Evolutionary conservation across 345 rosid genomes (phyloP).

Genomic region (Sonneratia alba): DNA sequence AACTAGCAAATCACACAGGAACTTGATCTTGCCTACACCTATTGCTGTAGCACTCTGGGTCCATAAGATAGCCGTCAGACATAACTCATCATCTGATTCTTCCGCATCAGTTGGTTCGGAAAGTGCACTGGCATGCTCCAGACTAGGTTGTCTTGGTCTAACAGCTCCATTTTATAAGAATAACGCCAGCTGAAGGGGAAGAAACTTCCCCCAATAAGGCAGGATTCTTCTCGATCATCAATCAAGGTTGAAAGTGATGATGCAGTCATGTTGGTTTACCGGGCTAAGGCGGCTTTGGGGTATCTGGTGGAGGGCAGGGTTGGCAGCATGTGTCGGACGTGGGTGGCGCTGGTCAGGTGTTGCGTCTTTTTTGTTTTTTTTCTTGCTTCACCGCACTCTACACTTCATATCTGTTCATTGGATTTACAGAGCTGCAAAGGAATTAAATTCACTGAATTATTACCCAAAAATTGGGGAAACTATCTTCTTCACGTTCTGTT

Average conservation of each 20-base stretch:
- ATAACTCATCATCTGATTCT: no score
- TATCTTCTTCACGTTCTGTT: background rate
- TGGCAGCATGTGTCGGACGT: constrained; percentile 9
- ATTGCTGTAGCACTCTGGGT: background rate
- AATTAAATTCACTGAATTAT: no score
- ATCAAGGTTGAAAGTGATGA: constrained; percentile 11
- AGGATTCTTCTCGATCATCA: background rate
- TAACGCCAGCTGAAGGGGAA: no score
- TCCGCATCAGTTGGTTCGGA: no score
- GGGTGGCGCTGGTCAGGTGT: constrained; percentile 19
- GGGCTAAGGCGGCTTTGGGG: constrained; percentile 14
- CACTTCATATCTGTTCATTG: background rate
- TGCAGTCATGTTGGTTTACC: constrained; percentile 12
- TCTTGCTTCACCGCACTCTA: background rate
- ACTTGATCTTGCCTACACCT: background rate
- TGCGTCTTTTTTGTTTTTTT: constrained; percentile 14
- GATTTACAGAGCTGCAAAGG: background rate
- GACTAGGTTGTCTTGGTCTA: no score
- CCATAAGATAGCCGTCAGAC: no score
- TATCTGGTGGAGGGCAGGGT: constrained; percentile 14
- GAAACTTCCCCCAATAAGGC: no score
- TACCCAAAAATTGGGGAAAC: no score
- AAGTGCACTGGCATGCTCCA: no score
- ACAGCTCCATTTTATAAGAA: no score
- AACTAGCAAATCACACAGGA: background rate